Evolutionary conservation across 2,329 filamentous ascomycete genomes (phyloP), one percentile per base, ranked within the genome.

Genomic region (Calonectria pseudoreteaudii): DNA sequence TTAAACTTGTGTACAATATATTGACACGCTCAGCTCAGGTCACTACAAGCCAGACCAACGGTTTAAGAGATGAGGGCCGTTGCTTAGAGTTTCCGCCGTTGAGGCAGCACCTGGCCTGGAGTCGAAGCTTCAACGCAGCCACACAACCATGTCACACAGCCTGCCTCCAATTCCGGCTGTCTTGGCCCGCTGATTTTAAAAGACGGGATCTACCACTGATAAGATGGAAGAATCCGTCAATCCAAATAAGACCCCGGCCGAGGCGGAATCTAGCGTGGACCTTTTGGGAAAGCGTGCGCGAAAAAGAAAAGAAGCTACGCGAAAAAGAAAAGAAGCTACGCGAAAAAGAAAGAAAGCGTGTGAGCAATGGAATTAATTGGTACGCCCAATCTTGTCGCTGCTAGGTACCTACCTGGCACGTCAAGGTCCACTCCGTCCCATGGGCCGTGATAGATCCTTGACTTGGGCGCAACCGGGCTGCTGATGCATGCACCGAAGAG

Each of bases 271-370:
- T 41, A 62, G 56, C 23, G 56, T n/a, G 38, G 56, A 38, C 34
- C 11, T 23, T 62, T 62, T 41, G n/a, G 56, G 56, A 41, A 62
- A 41, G 56, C n/a, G 34, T 41, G 34, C 23, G 23, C 16, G 30
- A 70, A 53, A 44, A 64, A 65, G 26, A 47, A 50, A 26, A 64
- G 68, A 75, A 70, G 76, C 11, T 26, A 62, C 9, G 31, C n/a
- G n/a, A 66, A 47, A 64, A 64, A 65, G 26, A 47, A 50, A 26
- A 64, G 68, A 75, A 70, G 76, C 11, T 26, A 62, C 9, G 31
- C n/a, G n/a, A 66, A 47, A 73, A 68, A 69, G 50, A 47, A 38
- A 67, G 68, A 60, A 65, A 66, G 49, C 13, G 53, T 56, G 47
- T 36, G 23, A 41, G 26, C 38, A 58, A 38, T 41, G 11, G 36